Evolutionary conservation across 441 rosid species (phyloP), one percentile per base, ranked within the genome.

Genomic region (Cnidoscolus chayamansa): DNA sequence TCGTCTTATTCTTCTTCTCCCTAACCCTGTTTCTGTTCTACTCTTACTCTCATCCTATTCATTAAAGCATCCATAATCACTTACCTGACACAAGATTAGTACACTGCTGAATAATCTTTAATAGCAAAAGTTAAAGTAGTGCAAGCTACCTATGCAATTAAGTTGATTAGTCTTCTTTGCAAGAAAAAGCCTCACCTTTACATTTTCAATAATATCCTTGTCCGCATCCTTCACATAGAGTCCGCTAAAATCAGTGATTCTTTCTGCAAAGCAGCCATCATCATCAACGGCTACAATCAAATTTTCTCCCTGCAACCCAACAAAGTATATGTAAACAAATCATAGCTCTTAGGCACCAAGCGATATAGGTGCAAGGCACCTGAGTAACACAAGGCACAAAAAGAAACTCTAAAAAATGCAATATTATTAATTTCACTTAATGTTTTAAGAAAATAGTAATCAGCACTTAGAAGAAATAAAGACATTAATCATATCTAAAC

Each of bases 211-310:
- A 35, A 96, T 96, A 79, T 86, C 91, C 77, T 92, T 96, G 80
- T 96, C 99, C 40, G 96, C 97, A 84, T 90, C 98, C 83, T 96
- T 96, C 72, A 93, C 97, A 80, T 92, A 87, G 50, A 84, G 68
- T 70, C 97, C 97, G 60, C 79, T 66, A 73, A 96, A 96, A 67
- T 90, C 94, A 17, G 91, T 69, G 72, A 96, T 84, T 81, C 86
- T 93, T 75, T 81, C 93, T 65, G 89, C 87, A 78, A 96, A 96
- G 77, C 76, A 86, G 60, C 99, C 99, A 84, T 96, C 98, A 66
- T 96, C 97, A 79, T 96, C 99, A 77, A 96, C 98, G 31, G 97
- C 89, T 62, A 96, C 98, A 49, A 90, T 80, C 81, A 96, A 80
- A 72, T 82, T 83, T 74, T 92, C 98, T 10, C 92, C 98, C 98